These are phyloP conservation scores for Colletotrichum zoysiae DNA, from an alignment of 2,329 filamentous ascomycete genomes.

Conservation along the genomic window DNA sequence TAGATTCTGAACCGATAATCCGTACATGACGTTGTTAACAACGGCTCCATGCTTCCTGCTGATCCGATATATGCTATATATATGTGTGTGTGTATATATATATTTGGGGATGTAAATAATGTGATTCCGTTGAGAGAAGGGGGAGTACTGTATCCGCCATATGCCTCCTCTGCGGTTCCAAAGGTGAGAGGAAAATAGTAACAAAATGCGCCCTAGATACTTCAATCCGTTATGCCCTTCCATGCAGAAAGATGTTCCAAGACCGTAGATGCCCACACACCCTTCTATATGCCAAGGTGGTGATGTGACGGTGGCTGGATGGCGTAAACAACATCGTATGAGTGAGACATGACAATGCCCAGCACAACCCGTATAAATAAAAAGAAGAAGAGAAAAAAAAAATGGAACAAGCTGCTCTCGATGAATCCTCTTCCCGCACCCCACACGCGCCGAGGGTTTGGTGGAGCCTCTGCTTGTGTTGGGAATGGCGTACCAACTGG, in stretches of 20 bases:
- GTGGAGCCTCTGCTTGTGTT: conserved; percentile 28
- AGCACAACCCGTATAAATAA: neutral
- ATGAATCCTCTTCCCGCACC: conserved; percentile 3
- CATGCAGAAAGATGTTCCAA: conserved; percentile 9
- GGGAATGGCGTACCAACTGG: conserved; percentile 33
- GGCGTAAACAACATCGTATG: neutral
- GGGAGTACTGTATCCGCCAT: conserved; percentile 42
- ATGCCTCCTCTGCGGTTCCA: conserved; percentile 23
- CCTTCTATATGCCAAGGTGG: conserved; percentile 33
- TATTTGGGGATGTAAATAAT: too few relatives aligned
- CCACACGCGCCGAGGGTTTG: conserved; percentile 25
- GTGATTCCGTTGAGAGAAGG: conserved; percentile 27
- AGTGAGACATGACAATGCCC: conserved; percentile 6
- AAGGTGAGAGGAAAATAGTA: neutral
- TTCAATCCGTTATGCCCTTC: neutral
- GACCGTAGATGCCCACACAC: conserved; percentile 15
- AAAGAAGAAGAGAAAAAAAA: neutral
- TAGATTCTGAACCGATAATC: neutral
- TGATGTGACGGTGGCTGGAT: conserved; percentile 2
- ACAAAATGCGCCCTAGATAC: conserved; percentile 22
- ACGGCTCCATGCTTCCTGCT: neutral
- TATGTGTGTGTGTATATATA: neutral
- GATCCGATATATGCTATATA: conserved; percentile 12
- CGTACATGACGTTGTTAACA: neutral
- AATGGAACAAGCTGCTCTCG: neutral